Conservation (phyloP, 2,329 filamentous ascomycete genomes). For the Pezicula carpinea region DNA sequence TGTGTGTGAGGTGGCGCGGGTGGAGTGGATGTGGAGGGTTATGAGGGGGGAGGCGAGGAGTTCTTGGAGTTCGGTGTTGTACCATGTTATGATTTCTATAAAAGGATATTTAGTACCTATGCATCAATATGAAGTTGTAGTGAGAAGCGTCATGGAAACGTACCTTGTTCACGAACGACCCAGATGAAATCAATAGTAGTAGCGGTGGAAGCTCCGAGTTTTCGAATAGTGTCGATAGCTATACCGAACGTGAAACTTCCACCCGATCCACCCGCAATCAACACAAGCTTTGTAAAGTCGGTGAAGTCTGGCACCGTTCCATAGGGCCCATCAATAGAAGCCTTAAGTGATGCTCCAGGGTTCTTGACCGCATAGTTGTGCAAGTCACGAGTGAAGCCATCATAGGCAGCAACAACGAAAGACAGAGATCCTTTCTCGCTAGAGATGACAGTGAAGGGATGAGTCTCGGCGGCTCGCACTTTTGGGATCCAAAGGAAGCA, state of each 20-base stretch:
- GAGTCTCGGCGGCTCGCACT: constrained; percentile 52
- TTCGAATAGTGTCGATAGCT: constrained; percentile 40
- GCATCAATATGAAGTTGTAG: not conserved
- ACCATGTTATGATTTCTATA: constrained; percentile 19
- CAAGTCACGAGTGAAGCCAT: constrained; percentile 54
- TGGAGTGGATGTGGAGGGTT: constrained; percentile 27
- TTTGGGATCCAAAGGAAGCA: constrained; percentile 60
- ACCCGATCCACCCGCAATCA: constrained; percentile 57
- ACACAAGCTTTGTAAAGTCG: constrained; percentile 49
- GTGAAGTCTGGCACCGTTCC: constrained; percentile 49
- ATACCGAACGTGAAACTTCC: constrained; percentile 53
- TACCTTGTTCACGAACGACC: constrained; percentile 43
- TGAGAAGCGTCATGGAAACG: not conserved
- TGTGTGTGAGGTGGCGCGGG: constrained; percentile 6
- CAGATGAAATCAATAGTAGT: constrained; percentile 42
- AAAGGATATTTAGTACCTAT: not conserved
- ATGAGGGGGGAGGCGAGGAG: constrained; percentile 23
- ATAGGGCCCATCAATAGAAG: constrained; percentile 56
- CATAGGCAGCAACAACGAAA: constrained; percentile 53
- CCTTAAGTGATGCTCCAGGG: constrained; percentile 43
- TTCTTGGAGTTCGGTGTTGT: constrained; percentile 23
- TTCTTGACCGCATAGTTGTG: constrained; percentile 45
- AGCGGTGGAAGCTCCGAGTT: constrained; percentile 34
- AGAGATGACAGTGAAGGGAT: constrained; percentile 58
- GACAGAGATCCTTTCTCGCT: constrained; percentile 39